These are phyloP conservation scores for Beauveria brongniartii DNA, from an alignment of 2,329 filamentous ascomycete species.

Conservation along the genomic window DNA sequence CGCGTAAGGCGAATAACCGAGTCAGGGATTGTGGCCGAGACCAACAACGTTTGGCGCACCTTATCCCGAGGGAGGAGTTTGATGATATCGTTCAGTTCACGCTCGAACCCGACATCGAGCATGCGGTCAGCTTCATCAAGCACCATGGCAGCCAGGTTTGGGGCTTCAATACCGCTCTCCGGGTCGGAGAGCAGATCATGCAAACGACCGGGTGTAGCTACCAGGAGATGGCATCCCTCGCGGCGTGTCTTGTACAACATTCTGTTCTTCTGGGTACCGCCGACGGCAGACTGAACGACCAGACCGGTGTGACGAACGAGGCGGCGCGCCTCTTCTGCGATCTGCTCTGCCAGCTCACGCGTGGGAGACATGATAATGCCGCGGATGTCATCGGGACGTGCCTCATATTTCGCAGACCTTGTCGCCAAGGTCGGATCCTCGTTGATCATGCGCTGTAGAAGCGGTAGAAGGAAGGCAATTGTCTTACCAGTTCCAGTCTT, in stretches of 20 bases:
- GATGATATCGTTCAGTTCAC: slow-evolving; percentile 56
- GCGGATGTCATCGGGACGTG: slow-evolving; percentile 51
- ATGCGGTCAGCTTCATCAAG: slow-evolving; percentile 97
- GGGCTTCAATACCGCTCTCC: slow-evolving; percentile 56
- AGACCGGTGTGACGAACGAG: slow-evolving; percentile 59
- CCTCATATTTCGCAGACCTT: slow-evolving; percentile 26
- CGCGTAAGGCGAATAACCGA: slow-evolving; percentile 76
- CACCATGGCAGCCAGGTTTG: slow-evolving; percentile 81
- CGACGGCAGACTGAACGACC: slow-evolving; percentile 69
- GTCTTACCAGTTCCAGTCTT: slow-evolving; percentile 98
- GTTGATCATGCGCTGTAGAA: slow-evolving; percentile 69
- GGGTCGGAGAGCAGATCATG: slow-evolving; percentile 70
- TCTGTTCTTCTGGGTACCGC: slow-evolving; percentile 69
- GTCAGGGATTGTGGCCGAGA: slow-evolving; percentile 84
- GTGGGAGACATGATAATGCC: slow-evolving; percentile 71
- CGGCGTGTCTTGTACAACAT: slow-evolving; percentile 61
- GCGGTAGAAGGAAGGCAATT: slow-evolving; percentile 80
- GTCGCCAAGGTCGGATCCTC: slow-evolving; percentile 53
- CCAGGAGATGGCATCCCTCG: slow-evolving; percentile 78
- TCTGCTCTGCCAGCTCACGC: slow-evolving; percentile 73
- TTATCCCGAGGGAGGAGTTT: slow-evolving; percentile 55
- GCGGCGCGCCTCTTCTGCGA: slow-evolving; percentile 68
- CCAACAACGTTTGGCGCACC: slow-evolving; percentile 83
- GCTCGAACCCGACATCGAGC: slow-evolving; percentile 84
- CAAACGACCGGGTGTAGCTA: slow-evolving; percentile 84